Evolutionary conservation across 305 asterid genomes (phyloP).

Genomic region (Fraxinus floribunda): DNA sequence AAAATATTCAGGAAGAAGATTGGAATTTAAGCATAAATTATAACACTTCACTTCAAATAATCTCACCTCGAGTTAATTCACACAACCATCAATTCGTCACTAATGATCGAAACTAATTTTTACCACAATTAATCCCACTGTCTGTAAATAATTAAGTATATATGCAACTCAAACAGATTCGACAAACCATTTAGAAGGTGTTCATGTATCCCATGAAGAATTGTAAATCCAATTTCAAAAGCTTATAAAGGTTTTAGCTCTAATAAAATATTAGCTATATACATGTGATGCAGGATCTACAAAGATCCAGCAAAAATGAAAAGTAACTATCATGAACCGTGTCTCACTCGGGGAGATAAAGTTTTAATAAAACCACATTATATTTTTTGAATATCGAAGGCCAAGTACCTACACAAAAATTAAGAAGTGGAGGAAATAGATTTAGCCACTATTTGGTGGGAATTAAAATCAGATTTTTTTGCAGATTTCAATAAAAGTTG

Average conservation of each 20-base stretch:
- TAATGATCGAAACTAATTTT: background rate
- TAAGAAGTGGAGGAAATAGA: background rate
- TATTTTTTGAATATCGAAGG: background rate
- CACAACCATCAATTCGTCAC: background rate
- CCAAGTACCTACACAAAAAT: background rate
- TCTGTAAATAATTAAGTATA: background rate
- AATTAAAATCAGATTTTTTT: background rate
- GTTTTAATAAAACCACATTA: background rate
- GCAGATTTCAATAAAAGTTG: background rate
- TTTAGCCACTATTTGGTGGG: background rate
- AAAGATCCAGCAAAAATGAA: background rate
- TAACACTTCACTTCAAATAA: background rate
- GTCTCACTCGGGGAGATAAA: background rate
- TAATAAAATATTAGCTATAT: background rate
- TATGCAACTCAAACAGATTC: background rate
- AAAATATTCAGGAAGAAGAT: constrained; percentile 7
- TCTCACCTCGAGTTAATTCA: background rate
- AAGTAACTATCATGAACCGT: background rate
- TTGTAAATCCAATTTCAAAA: background rate
- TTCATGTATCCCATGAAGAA: background rate
- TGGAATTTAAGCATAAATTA: constrained; percentile 18
- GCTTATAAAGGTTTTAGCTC: constrained; percentile 4
- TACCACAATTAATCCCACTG: background rate
- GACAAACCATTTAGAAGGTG: constrained; percentile 6
- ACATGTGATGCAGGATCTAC: background rate